A percentile compares a stretch with the other conserved stretches of the same genome.
Conservation (phyloP, 116 monocot species). For the Iris pallida region DNA sequence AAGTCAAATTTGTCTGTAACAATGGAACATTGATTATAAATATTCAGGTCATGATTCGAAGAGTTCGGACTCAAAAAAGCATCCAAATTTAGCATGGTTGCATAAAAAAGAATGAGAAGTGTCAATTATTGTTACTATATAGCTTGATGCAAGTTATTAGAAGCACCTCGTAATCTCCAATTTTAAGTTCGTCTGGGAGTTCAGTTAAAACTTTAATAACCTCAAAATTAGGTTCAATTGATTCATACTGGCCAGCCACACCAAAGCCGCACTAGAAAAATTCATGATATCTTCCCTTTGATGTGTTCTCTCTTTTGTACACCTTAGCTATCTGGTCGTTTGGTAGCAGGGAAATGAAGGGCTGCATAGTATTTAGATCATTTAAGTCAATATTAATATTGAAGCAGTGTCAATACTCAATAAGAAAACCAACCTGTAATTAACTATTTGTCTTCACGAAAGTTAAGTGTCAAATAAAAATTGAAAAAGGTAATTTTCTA, state of each 20-base stretch:
- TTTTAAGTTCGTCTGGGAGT: slow-evolving; percentile 67
- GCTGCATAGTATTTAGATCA: too few relatives aligned
- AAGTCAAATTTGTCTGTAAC: slow-evolving; percentile 87
- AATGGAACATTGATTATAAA: slow-evolving; percentile 1
- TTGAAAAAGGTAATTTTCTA: too few relatives aligned
- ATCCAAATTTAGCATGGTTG: not conserved
- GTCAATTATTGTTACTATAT: not conserved
- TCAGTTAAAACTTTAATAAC: slow-evolving; percentile 78
- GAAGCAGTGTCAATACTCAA: too few relatives aligned
- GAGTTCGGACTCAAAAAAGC: too few relatives aligned
- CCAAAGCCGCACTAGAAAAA: slow-evolving; percentile 99
- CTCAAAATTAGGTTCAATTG: slow-evolving; percentile 93
- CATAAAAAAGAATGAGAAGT: too few relatives aligned
- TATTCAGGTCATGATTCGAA: not conserved
- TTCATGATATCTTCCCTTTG: slow-evolving; percentile 93
- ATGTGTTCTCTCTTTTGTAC: slow-evolving; percentile 94
- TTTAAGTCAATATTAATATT: too few relatives aligned
- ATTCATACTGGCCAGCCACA: slow-evolving; percentile 85
- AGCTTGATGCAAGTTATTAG: not conserved
- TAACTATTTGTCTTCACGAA: too few relatives aligned
- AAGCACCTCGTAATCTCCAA: slow-evolving; percentile 89
- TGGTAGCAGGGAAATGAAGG: too few relatives aligned
- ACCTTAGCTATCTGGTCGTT: slow-evolving; percentile 73
- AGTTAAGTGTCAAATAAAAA: too few relatives aligned
- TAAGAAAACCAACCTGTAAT: too few relatives aligned